Conservation (phyloP, 2,329 filamentous ascomycete genomes). For the Pseudocercospora macadamiae region DNA sequence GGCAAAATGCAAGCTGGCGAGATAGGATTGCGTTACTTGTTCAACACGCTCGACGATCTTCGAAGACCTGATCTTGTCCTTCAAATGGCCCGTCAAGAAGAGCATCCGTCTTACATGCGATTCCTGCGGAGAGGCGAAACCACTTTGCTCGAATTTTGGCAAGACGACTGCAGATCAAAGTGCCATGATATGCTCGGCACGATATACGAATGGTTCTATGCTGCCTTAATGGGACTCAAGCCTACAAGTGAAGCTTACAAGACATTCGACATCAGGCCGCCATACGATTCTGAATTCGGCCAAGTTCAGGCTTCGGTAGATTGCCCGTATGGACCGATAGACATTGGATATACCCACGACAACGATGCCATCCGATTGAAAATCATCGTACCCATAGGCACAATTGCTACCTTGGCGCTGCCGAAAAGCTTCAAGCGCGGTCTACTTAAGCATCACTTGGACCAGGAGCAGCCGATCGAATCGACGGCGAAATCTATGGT, state of each 20-base stretch:
- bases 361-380: background rate
- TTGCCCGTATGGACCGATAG: constrained; percentile 45
- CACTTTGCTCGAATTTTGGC: constrained; percentile 50
- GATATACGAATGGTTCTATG: constrained; percentile 55
- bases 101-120: constrained; percentile 54
- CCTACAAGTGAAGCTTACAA: constrained; percentile 44
- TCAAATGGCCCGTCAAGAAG: constrained; percentile 51
- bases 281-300: constrained; percentile 46
- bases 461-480: background rate
- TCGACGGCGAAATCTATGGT: background rate
- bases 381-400: constrained; percentile 6
- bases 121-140: constrained; percentile 52
- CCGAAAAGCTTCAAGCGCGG: background rate
- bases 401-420: background rate
- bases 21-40: constrained; percentile 48
- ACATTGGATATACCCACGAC: constrained; percentile 19
- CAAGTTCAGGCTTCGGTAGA: constrained; percentile 44
- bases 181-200: constrained; percentile 54
- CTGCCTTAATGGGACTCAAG: constrained; percentile 45
- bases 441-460: background rate
- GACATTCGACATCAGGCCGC: constrained; percentile 45
- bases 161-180: constrained; percentile 48
- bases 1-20: constrained; percentile 46
- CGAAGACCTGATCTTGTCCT: constrained; percentile 47
- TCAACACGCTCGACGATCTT: constrained; percentile 46